phyloP scores from a whole-genome alignment of 176 grass and related monocot genomes.

The Pontederia paniculata region DNA sequence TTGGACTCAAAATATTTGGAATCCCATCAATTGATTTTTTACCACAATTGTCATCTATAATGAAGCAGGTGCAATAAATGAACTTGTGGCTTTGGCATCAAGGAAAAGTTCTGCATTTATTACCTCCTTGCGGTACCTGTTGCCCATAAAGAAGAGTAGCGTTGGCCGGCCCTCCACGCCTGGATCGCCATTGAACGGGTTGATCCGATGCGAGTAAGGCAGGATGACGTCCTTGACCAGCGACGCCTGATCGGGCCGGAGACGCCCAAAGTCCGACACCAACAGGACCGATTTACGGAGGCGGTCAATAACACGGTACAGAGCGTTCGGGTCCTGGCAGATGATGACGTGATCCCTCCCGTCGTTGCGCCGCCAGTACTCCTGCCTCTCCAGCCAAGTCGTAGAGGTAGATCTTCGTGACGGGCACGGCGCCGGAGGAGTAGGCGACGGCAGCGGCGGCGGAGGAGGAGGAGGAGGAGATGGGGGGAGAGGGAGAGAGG shows the following conservation, averaged over 20 bases:
- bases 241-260: conserved; percentile 61
- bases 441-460: conserved; percentile 19
- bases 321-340: conserved; percentile 90
- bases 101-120: too few relatives aligned
- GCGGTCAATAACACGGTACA: conserved; percentile 54
- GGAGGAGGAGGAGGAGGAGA: conserved; percentile 21
- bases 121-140: conserved; percentile 92
- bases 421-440: not conserved
- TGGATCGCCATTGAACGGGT: conserved; percentile 50
- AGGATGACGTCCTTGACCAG: conserved; percentile 89
- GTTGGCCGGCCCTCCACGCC: conserved; percentile 37
- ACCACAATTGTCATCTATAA: too few relatives aligned
- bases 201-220: conserved; percentile 85
- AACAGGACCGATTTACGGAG: conserved; percentile 69
- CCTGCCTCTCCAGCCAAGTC: conserved; percentile 43
- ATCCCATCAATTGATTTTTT: too few relatives aligned
- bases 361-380: conserved; percentile 51
- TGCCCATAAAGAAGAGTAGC: conserved; percentile 95
- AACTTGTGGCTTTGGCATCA: too few relatives aligned
- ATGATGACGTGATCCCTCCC: conserved; percentile 87
- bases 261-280: conserved; percentile 80
- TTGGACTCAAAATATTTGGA: too few relatives aligned
- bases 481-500: not conserved
- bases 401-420: conserved; percentile 13
- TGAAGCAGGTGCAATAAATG: too few relatives aligned